Evolutionary conservation across 2,329 filamentous ascomycete species (phyloP).

Genomic region (Talaromyces verruculosus): DNA sequence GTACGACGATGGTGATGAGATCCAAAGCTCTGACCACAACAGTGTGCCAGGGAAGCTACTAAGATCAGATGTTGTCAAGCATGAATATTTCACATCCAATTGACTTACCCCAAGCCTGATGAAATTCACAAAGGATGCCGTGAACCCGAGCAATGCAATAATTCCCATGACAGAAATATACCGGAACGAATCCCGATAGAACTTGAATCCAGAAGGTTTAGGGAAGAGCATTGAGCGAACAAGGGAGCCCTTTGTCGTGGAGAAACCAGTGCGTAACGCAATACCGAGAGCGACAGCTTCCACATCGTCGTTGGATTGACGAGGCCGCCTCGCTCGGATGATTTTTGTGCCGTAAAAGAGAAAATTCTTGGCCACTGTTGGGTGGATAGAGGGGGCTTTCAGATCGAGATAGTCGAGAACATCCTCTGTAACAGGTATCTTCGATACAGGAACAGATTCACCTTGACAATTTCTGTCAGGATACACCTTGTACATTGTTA

Average conservation of each 20-base stretch:
- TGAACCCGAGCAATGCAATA: conserved; percentile 81
- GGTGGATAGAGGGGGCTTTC: conserved; percentile 75
- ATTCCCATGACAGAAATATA: conserved; percentile 96
- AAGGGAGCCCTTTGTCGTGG: conserved; percentile 92
- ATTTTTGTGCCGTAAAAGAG: conserved; percentile 95
- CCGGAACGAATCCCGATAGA: conserved; percentile 94
- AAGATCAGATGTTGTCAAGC: conserved; percentile 25
- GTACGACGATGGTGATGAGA: conserved; percentile 95
- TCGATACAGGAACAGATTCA: conserved; percentile 95
- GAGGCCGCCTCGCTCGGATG: conserved; percentile 81
- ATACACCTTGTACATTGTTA: not conserved
- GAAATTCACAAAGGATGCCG: conserved; percentile 92
- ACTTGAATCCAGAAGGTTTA: conserved; percentile 97
- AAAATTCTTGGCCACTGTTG: conserved; percentile 82
- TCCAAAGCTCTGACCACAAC: conserved; percentile 92
- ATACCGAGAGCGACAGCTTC: conserved; percentile 81
- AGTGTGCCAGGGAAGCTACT: conserved; percentile 74
- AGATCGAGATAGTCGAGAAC: conserved; percentile 75
- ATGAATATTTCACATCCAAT: conserved; percentile 2
- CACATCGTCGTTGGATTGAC: conserved; percentile 76
- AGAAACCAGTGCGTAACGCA: conserved; percentile 91
- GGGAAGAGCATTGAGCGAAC: conserved; percentile 98
- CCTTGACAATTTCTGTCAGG: conserved; percentile 48
- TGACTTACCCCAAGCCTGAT: conserved; percentile 65
- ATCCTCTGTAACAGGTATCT: conserved; percentile 78